phyloP scores from a whole-genome alignment of 139 green algal genomes.

The Eudorina sp. region DNA sequence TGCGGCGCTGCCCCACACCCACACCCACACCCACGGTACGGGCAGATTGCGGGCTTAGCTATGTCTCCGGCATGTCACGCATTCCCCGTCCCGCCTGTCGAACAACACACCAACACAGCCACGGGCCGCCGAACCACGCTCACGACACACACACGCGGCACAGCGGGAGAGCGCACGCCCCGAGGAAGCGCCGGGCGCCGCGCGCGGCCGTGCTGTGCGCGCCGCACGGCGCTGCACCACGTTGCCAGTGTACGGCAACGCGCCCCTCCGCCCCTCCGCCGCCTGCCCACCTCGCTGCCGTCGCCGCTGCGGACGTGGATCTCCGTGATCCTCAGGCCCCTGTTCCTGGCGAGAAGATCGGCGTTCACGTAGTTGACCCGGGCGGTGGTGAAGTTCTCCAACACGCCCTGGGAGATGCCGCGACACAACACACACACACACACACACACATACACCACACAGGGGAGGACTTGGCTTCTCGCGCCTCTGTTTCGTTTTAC shows the following conservation, averaged over 20 bases:
- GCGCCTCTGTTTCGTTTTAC: too few species aligned
- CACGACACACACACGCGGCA: background rate
- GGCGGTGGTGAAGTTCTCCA: slow-evolving; percentile 78
- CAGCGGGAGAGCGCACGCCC: background rate
- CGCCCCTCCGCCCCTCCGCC: background rate
- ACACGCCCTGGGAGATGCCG: slow-evolving; percentile 60
- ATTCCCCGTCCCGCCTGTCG: too few species aligned
- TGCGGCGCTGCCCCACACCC: too few species aligned
- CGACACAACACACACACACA: background rate
- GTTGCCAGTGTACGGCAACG: background rate
- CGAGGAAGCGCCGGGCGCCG: background rate
- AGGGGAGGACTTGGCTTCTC: background rate
- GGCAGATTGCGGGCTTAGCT: too few species aligned
- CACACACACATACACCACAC: background rate
- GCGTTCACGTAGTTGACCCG: slow-evolving; percentile 97
- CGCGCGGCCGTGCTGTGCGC: background rate
- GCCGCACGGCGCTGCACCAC: background rate
- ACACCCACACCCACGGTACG: too few species aligned
- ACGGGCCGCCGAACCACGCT: too few species aligned
- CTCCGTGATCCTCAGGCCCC: slow-evolving; percentile 79
- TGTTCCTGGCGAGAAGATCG: slow-evolving; percentile 92
- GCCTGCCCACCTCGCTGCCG: slow-evolving; percentile 21
- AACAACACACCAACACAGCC: too few species aligned
- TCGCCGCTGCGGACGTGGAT: slow-evolving; percentile 58
- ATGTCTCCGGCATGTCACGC: too few species aligned